Percentiles rank a stretch among this genome's conserved stretches.
These are phyloP conservation scores for Cicer pinnatifidum DNA, from an alignment of 306 rosid genomes.

Conservation along the genomic window DNA sequence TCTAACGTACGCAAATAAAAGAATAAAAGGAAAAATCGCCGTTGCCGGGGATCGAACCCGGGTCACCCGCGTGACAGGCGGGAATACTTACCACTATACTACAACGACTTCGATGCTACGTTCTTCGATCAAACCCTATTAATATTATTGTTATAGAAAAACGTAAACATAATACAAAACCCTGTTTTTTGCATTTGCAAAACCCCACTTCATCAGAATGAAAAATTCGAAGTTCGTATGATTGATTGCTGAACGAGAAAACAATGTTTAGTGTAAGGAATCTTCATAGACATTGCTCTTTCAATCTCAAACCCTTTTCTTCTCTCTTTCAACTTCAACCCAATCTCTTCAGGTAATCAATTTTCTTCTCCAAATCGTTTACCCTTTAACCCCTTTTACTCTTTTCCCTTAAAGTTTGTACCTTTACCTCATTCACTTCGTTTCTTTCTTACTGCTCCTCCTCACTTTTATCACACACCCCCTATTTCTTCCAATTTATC, in stretches of 20 bases:
- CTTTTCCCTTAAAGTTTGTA: slow-evolving; percentile 32
- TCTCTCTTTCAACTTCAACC: slow-evolving; percentile 64
- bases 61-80: too few species aligned
- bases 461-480: not conserved
- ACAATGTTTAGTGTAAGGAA: slow-evolving; percentile 65
- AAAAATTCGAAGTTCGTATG: not conserved
- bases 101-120: too few species aligned
- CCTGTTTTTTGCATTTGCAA: not conserved
- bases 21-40: too few species aligned
- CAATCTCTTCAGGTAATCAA: slow-evolving; percentile 56
- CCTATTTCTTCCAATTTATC: not conserved
- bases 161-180: not conserved
- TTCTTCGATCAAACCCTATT: fast-evolving
- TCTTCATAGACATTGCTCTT: slow-evolving; percentile 56
- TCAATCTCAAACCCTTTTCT: slow-evolving; percentile 58
- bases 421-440: not conserved
- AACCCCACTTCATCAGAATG: not conserved
- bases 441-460: not conserved
- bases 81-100: too few species aligned
- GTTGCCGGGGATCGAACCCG: too few species aligned
- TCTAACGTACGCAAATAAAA: too few species aligned
- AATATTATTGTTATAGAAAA: too few species aligned
- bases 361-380: not conserved
- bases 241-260: slow-evolving; percentile 4
- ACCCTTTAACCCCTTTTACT: slow-evolving; percentile 32